These are phyloP conservation scores for Endothia cerciana DNA, from an alignment of 2,329 filamentous ascomycete genomes.

Conservation along the genomic window DNA sequence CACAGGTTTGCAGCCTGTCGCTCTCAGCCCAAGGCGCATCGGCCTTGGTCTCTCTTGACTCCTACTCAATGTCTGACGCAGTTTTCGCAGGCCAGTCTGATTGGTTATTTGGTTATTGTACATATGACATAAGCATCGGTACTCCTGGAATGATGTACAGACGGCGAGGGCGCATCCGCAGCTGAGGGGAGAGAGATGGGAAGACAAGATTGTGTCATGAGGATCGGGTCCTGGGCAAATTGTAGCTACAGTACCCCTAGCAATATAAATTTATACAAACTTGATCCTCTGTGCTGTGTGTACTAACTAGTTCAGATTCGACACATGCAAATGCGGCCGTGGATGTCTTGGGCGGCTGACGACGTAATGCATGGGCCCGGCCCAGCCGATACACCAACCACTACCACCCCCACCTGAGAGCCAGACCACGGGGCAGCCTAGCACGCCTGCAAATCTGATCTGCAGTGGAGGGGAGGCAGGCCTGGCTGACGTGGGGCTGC, in stretches of 20 bases:
- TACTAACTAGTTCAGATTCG: too few species aligned
- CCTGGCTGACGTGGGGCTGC: slow-evolving; percentile 12
- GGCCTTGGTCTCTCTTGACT: not conserved
- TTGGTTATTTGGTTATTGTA: too few species aligned
- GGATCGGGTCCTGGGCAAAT: not conserved
- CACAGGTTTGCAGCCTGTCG: not conserved
- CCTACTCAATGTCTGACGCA: not conserved
- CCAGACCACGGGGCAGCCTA: not conserved
- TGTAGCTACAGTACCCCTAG: too few species aligned
- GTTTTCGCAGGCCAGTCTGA: too few species aligned
- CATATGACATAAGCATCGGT: too few species aligned
- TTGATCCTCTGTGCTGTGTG: too few species aligned
- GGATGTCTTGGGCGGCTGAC: too few species aligned
- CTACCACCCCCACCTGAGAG: not conserved
- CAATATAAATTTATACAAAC: too few species aligned
- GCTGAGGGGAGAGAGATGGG: not conserved
- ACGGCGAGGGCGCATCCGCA: not conserved
- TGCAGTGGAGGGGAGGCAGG: slow-evolving; percentile 7
- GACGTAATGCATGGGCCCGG: not conserved
- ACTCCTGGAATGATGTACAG: not conserved
- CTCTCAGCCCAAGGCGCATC: not conserved
- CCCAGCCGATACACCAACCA: not conserved
- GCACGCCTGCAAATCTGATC: slow-evolving; percentile 1
- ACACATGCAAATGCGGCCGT: too few species aligned
- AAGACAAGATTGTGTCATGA: too few species aligned